Percentiles rank a stretch among this genome's conserved stretches.
phyloP scores from a whole-genome alignment of 306 rosid genomes.

The Casuarina equisetifolia region DNA sequence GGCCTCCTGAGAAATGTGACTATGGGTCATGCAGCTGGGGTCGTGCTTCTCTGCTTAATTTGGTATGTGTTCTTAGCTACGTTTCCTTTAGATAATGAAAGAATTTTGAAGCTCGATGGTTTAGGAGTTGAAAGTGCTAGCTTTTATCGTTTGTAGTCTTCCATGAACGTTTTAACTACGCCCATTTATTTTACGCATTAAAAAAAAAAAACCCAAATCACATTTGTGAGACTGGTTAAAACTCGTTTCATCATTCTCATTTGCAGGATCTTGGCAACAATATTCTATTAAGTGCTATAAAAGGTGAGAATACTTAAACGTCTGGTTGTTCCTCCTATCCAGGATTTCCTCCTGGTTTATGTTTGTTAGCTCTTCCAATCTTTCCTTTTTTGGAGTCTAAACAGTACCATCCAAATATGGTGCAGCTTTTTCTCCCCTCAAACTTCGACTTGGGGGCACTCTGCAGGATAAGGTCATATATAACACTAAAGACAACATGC shows the following conservation, averaged over 20 bases:
- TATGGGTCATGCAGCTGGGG: slow-evolving; percentile 92
- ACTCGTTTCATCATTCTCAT: background rate
- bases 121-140: background rate
- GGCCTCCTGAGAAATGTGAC: slow-evolving; percentile 99
- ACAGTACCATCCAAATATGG: slow-evolving; percentile 24
- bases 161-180: background rate
- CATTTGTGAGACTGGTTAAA: background rate
- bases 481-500: slow-evolving; percentile 52
- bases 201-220: background rate
- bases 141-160: background rate
- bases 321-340: slow-evolving; percentile 7
- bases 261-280: slow-evolving; percentile 76
- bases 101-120: background rate
- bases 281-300: background rate
- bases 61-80: slow-evolving; percentile 44
- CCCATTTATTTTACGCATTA: background rate
- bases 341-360: slow-evolving; percentile 7
- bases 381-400: slow-evolving; percentile 6
- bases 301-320: background rate
- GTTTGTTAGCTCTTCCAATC: background rate
- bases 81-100: background rate
- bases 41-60: slow-evolving; percentile 77
- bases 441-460: slow-evolving; percentile 83
- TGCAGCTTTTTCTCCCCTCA: slow-evolving; percentile 92
- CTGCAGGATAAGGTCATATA: slow-evolving; percentile 84